A percentile compares a stretch with the other conserved stretches of the same genome.
Conservation (phyloP, 805 yeast species). For the Ogataea pini region DNA sequence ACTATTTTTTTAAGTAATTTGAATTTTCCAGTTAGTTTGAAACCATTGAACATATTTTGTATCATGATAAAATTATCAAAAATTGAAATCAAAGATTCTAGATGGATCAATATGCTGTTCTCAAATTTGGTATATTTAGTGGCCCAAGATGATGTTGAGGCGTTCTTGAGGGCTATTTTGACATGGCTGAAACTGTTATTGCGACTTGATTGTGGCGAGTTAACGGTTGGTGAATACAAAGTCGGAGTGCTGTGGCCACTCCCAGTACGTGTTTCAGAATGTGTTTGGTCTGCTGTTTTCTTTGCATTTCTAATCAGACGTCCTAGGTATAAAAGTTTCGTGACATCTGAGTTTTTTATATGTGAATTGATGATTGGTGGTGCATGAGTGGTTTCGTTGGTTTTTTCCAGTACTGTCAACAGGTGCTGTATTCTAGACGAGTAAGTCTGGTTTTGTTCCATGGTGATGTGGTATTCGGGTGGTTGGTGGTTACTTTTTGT, state of each 20-base stretch:
- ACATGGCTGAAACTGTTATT: constrained; percentile 6
- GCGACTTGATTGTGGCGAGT: constrained; percentile 13
- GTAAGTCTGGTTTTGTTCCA: background rate
- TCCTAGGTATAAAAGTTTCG: constrained; percentile 11
- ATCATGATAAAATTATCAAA: constrained; percentile 33
- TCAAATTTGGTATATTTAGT: constrained; percentile 23
- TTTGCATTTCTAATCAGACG: constrained; percentile 1
- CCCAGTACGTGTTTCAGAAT: background rate
- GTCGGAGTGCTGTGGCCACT: constrained; percentile 17
- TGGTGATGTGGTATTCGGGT: background rate
- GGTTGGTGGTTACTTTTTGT: no score
- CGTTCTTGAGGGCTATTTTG: background rate
- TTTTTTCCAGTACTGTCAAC: constrained; percentile 6
- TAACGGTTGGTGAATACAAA: constrained; percentile 19
- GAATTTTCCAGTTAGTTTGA: constrained; percentile 14
- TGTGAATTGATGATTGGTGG: no score
- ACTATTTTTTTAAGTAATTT: constrained; percentile 21
- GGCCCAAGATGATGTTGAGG: constrained; percentile 11
- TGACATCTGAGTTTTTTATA: background rate
- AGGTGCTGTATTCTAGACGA: constrained; percentile 10
- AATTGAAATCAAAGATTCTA: constrained; percentile 28
- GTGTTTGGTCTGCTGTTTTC: no score
- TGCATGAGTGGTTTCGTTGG: background rate
- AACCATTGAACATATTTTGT: constrained; percentile 27
- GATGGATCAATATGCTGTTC: constrained; percentile 16